A percentile compares a stretch with the other conserved stretches of the same genome.
Evolutionary conservation across 2,329 filamentous ascomycete genomes (phyloP).

Genomic region (Colletotrichum sp.): DNA sequence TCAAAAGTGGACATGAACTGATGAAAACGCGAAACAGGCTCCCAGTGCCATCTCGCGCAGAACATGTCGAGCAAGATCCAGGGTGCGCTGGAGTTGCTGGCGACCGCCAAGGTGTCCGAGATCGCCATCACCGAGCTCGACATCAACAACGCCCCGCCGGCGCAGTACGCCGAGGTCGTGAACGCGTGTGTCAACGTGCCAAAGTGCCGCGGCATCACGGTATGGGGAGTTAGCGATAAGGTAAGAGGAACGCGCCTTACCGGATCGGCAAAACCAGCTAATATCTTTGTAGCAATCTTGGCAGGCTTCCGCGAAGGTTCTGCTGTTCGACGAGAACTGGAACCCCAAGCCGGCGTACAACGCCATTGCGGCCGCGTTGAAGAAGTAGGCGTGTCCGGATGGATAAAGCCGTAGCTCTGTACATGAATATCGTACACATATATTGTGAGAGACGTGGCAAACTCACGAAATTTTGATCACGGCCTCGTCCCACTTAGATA

Average conservation of each 20-base stretch:
- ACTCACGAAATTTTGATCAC: not conserved
- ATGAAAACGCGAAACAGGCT: conserved; percentile 30
- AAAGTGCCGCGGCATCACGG: conserved; percentile 70
- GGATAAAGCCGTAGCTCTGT: not conserved
- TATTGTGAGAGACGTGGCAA: not conserved
- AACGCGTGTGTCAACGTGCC: conserved; percentile 61
- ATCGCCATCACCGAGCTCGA: conserved; percentile 73
- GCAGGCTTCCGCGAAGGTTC: conserved; percentile 50
- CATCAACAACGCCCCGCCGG: conserved; percentile 60
- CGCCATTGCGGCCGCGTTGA: conserved; percentile 42
- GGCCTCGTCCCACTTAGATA: not conserved
- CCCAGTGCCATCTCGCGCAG: conserved; percentile 58
- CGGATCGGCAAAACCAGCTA: not conserved
- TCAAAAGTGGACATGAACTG: not conserved
- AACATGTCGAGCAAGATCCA: conserved; percentile 49
- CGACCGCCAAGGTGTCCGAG: conserved; percentile 53
- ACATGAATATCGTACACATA: not conserved
- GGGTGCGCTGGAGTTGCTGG: conserved; percentile 57
- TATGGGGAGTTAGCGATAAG: conserved; percentile 59
- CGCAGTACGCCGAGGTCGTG: conserved; percentile 62
- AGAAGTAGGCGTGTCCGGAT: not conserved
- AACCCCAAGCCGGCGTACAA: conserved; percentile 57
- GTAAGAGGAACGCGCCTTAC: conserved; percentile 33
- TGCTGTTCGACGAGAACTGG: conserved; percentile 59
- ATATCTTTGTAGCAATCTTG: conserved; percentile 49